Conservation (phyloP, 352 stramenopile species). For the Phytophthora multivora region DNA sequence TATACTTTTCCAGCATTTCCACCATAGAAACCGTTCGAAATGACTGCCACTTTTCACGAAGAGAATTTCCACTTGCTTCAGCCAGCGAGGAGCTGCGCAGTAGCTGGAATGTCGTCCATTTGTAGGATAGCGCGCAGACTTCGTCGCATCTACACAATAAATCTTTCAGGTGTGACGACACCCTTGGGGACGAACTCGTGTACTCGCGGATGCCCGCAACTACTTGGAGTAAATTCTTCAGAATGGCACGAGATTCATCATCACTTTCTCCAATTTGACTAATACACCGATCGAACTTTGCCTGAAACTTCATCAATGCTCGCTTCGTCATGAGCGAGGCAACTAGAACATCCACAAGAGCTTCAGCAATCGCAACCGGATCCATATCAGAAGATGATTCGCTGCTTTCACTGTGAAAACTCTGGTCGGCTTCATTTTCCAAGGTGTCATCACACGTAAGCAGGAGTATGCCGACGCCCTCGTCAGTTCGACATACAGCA, state of each 20-base stretch:
- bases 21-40: constrained; percentile 45
- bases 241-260: constrained; percentile 23
- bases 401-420: constrained; percentile 1
- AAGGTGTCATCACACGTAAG: constrained; percentile 2
- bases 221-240: constrained; percentile 20
- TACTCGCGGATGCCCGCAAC: constrained; percentile 14
- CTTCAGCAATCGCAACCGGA: constrained; percentile 18
- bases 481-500: constrained; percentile 9
- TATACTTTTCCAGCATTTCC: constrained; percentile 47
- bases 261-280: constrained; percentile 29
- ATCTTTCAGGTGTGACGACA: not conserved
- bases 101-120: constrained; percentile 77
- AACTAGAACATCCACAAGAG: constrained; percentile 10
- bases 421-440: constrained; percentile 3
- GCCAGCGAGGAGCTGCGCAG: constrained; percentile 31
- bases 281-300: constrained; percentile 15
- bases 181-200: constrained; percentile 19
- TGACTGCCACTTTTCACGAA: constrained; percentile 35
- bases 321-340: constrained; percentile 9
- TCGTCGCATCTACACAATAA: constrained; percentile 36
- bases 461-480: constrained; percentile 10
- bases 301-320: constrained; percentile 6
- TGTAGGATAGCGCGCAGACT: constrained; percentile 48
- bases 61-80: constrained; percentile 2
- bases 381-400: not conserved